A percentile compares a stretch with the other conserved stretches of the same genome.
phyloP scores from a whole-genome alignment of 1,284 basidiomycete genomes.

The Golubevia sp. region DNA sequence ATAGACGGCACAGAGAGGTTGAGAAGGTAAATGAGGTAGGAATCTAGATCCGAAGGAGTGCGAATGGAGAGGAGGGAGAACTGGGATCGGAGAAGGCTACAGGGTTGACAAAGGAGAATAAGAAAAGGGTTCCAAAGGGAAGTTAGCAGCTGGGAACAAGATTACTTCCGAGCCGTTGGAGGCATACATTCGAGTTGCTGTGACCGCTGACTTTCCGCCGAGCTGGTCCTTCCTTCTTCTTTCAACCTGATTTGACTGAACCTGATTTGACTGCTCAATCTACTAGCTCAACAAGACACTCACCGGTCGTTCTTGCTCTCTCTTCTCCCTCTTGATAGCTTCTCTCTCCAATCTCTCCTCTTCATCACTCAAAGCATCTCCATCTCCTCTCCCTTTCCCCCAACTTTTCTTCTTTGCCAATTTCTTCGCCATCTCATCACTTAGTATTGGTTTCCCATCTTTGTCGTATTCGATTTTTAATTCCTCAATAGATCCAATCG shows the following conservation, averaged over 20 bases:
- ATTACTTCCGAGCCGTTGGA: too few species aligned
- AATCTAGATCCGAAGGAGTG: constrained; percentile 34
- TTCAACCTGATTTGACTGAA: not conserved
- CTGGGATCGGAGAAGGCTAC: too few species aligned
- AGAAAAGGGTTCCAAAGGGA: too few species aligned
- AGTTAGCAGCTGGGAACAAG: too few species aligned
- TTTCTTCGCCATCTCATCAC: not conserved
- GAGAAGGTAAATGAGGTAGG: constrained; percentile 30
- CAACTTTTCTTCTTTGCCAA: constrained; percentile 24
- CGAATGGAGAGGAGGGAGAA: constrained; percentile 18
- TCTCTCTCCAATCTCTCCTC: not conserved
- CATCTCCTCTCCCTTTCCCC: constrained; percentile 26
- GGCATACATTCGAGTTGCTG: not conserved
- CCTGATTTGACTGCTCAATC: not conserved
- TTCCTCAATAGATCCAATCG: not conserved
- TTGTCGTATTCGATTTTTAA: not conserved
- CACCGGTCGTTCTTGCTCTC: not conserved
- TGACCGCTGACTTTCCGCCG: not conserved
- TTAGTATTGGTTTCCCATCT: not conserved
- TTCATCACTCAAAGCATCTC: constrained; percentile 18
- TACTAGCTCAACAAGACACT: not conserved
- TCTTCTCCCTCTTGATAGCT: not conserved
- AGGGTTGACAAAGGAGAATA: too few species aligned
- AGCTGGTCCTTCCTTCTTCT: not conserved
- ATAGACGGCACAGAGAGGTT: constrained; percentile 33